Evolutionary conservation across 305 asterid species (phyloP).

Genomic region (Fraxinus ornus): DNA sequence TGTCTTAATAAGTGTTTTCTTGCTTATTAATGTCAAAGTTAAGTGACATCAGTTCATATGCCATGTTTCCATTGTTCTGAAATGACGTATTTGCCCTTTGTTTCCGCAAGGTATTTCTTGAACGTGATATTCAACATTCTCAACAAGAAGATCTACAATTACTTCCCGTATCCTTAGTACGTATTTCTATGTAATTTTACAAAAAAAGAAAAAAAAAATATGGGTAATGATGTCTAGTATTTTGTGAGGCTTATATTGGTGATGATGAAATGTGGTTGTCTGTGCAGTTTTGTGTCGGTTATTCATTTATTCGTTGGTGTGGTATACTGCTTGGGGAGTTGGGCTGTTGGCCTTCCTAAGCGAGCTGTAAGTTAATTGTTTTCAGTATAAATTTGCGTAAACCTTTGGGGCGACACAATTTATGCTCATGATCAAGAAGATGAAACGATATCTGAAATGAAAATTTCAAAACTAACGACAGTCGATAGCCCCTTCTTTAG

Average conservation of each 20-base stretch:
- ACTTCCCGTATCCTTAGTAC: constrained; percentile 97
- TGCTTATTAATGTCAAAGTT: no score
- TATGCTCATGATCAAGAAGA: neutral
- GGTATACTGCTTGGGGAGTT: constrained; percentile 72
- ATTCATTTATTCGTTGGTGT: constrained; percentile 90
- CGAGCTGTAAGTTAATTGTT: constrained; percentile 79
- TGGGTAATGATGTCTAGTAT: neutral
- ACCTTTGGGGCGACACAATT: neutral
- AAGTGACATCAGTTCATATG: neutral
- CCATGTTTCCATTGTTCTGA: neutral
- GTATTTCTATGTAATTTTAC: constrained; percentile 19
- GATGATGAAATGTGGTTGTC: neutral
- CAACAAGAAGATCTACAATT: constrained; percentile 98
- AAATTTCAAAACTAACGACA: neutral
- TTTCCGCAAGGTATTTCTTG: constrained; percentile 65
- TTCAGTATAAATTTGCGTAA: neutral
- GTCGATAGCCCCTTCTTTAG: neutral
- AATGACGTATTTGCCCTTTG: constrained; percentile 31
- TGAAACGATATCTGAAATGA: neutral
- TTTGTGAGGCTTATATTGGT: neutral
- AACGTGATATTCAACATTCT: constrained; percentile 94
- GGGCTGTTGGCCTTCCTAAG: constrained; percentile 90
- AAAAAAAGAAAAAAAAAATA: no score
- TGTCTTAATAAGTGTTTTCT: no score
- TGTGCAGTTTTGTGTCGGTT: constrained; percentile 79